A percentile compares a stretch with the other conserved stretches of the same genome.
These are phyloP conservation scores for Podaxis rugospora DNA, from an alignment of 768 basidiomycete species.

Conservation along the genomic window DNA sequence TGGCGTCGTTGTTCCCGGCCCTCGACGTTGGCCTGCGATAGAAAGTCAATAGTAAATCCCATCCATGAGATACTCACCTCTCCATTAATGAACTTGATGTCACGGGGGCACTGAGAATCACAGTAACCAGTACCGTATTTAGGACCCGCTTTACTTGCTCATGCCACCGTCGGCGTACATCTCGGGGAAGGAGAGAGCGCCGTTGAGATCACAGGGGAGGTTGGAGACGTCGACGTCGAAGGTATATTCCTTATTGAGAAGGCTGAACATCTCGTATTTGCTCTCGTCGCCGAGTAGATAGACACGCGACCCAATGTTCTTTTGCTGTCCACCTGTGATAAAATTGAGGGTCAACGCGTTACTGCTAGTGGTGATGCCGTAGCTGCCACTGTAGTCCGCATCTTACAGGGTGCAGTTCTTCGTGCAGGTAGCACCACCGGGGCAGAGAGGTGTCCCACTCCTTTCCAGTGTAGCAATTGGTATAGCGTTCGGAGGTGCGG, in stretches of 20 bases:
- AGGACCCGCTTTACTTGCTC: slow-evolving; percentile 17
- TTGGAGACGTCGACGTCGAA: slow-evolving; percentile 20
- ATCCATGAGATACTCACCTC: slow-evolving; percentile 9
- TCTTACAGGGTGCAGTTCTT: slow-evolving; percentile 25
- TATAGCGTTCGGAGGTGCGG: slow-evolving; percentile 21
- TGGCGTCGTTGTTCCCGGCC: slow-evolving; percentile 17
- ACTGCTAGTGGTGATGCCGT: slow-evolving; percentile 29
- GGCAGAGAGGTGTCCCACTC: slow-evolving; percentile 31
- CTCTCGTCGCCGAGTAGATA: slow-evolving; percentile 18
- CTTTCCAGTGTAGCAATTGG: slow-evolving; percentile 28
- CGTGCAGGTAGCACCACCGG: slow-evolving; percentile 34
- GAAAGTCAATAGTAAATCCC: neutral
- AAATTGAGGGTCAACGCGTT: slow-evolving; percentile 34
- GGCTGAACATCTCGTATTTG: slow-evolving; percentile 17
- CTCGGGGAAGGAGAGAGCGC: slow-evolving; percentile 18
- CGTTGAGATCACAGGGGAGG: slow-evolving; percentile 18
- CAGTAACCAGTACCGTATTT: slow-evolving; percentile 22
- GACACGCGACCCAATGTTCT: slow-evolving; percentile 18
- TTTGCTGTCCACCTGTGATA: slow-evolving; percentile 22
- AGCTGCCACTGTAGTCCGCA: slow-evolving; percentile 29
- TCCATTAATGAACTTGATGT: slow-evolving; percentile 19
- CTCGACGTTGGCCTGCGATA: slow-evolving; percentile 15
- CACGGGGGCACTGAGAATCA: slow-evolving; percentile 20
- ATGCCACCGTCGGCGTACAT: slow-evolving; percentile 20
- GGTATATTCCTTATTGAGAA: slow-evolving; percentile 19